Base-by-base conservation (phyloP, 179 eudicot species). In the Nepenthes alata region DNA sequence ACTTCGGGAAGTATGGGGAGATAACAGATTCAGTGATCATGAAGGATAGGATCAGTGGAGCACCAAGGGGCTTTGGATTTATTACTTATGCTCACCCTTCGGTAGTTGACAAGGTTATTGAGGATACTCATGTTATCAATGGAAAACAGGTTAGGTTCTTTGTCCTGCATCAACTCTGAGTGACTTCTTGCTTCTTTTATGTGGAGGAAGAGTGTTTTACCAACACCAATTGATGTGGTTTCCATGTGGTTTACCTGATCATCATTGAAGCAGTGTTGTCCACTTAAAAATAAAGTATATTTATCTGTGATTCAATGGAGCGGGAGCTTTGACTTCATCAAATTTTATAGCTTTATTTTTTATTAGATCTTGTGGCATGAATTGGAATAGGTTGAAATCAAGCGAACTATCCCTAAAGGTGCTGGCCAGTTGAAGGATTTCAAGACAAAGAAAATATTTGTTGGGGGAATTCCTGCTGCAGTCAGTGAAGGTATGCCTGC, bases 361-460 rank as follows among this genome's bases (percentile, higher is more conserved):
- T 6, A 7, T 45, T 13, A 15, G 3, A 4, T 11, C 35, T 3
- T 52, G 6, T 11, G n/a, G 9, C 4, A 41, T 16, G 11, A 13
- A 16, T 37, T 60, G 57, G 36, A 12, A 4, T 39, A 83, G 89
- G 89, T 83, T 63, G 89, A 81, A 70, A 79, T 83, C 37, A 83
- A 83, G 60, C 71, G 85, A 69, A 83, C 89, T 58, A 75, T 81
- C 49, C 89, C 89, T 5, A 83, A 78, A 73, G 86, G 82, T n/a
- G 57, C 80, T 65, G 76, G 55, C 1, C 72, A 72, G 49, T 70
- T 72, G 7, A 79, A 72, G 64, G 85, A 77, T 61, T 77, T 80
- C 61, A 80, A 70, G 53, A 83, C 87, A 7, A 82, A 74, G 74
- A 82, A 82, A 60, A 70, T 83, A 12, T 83, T 83, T 72, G 85